Evolutionary conservation across 805 yeast genomes (phyloP).

Genomic region (Geotrichum ghanense): DNA sequence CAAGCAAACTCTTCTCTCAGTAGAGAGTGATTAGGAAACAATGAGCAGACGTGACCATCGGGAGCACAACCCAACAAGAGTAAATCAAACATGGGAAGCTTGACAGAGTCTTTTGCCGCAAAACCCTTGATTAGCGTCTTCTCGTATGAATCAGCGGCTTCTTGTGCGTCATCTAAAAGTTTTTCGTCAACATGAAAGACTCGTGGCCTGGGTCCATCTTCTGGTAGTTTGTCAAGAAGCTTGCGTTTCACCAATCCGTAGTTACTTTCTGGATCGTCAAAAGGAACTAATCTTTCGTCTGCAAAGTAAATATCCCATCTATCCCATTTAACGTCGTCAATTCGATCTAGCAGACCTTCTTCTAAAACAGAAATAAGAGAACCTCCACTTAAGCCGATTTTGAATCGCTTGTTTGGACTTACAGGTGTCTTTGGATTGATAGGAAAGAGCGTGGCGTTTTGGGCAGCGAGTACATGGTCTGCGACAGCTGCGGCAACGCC

Average conservation of each 20-base stretch:
- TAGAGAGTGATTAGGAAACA: conserved; percentile 85
- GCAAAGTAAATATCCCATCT: conserved; percentile 96
- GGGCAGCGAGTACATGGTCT: conserved; percentile 84
- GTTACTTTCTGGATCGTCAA: conserved; percentile 70
- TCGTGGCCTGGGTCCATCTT: conserved; percentile 44
- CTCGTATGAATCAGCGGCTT: conserved; percentile 90
- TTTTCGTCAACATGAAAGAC: conserved; percentile 76
- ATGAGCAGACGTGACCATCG: conserved; percentile 95
- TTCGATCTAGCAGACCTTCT: conserved; percentile 68
- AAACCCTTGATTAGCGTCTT: conserved; percentile 75
- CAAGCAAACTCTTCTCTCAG: conserved; percentile 86
- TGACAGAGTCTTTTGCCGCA: conserved; percentile 93
- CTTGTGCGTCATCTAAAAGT: conserved; percentile 51
- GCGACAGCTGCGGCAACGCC: conserved; percentile 97
- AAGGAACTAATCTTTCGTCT: conserved; percentile 90
- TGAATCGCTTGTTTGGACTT: conserved; percentile 55
- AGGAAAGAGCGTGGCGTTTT: conserved; percentile 47
- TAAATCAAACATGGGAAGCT: conserved; percentile 88
- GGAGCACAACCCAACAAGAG: conserved; percentile 95
- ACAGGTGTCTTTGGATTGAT: conserved; percentile 34
- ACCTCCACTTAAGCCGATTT: conserved; percentile 89
- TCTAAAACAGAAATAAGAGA: conserved; percentile 76
- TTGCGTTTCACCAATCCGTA: conserved; percentile 82
- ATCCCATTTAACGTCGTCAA: conserved; percentile 73
- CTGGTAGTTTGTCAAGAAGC: conserved; percentile 58